Percentiles rank a stretch among this genome's conserved stretches.
phyloP scores from a whole-genome alignment of 2,329 filamentous ascomycete species.

The Curvularia spicifera region DNA sequence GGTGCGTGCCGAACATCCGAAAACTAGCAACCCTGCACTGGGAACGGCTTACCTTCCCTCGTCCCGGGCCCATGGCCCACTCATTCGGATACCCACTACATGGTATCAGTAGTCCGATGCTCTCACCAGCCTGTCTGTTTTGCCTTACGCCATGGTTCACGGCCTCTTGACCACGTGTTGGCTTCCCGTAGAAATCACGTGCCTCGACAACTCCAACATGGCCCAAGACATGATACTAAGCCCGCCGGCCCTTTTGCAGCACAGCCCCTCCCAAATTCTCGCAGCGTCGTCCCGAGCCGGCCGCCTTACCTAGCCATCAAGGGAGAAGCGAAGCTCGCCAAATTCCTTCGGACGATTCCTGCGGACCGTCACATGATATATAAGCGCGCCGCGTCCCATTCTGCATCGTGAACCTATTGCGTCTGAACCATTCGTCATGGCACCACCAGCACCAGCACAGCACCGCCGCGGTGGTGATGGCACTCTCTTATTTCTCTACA shows the following conservation, averaged over 20 bases:
- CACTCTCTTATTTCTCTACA: constrained; percentile 10
- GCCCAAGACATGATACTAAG: background rate
- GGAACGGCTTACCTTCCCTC: background rate
- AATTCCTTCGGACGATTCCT: background rate
- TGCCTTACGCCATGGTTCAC: background rate
- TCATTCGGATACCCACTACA: background rate
- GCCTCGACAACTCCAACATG: background rate
- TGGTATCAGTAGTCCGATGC: background rate
- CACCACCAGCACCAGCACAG: constrained; percentile 3
- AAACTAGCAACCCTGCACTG: background rate
- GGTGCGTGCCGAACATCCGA: constrained; percentile 13
- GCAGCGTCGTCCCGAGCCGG: background rate
- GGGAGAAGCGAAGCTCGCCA: constrained; percentile 2
- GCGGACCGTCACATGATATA: background rate
- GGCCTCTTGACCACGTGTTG: background rate
- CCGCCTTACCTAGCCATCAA: background rate
- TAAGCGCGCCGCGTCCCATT: background rate
- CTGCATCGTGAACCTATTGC: background rate
- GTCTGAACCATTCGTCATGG: constrained; percentile 13
- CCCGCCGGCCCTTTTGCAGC: background rate
- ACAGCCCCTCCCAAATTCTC: background rate
- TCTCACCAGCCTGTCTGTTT: background rate
- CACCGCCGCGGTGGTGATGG: constrained; percentile 20
- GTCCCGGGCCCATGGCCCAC: background rate
- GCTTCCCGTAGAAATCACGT: background rate